Conservation (phyloP, 75 land plant genomes). For the Sequoia sempervirens region DNA sequence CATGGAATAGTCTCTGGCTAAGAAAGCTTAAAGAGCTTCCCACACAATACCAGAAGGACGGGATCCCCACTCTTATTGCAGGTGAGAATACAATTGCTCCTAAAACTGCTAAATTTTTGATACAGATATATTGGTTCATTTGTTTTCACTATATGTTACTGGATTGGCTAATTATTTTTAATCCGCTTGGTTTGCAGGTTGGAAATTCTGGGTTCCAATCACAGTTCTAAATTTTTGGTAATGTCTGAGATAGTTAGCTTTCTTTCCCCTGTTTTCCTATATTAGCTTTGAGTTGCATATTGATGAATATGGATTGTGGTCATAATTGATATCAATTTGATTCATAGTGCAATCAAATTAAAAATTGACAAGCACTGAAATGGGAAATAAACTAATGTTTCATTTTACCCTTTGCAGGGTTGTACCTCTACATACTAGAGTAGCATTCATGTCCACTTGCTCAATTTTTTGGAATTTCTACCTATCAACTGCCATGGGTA, state of each 20-base stretch:
- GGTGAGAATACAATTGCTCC: slow-evolving; percentile 45
- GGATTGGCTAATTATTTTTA: slow-evolving; percentile 1
- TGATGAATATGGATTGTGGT: background rate
- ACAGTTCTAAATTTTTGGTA: slow-evolving; percentile 80
- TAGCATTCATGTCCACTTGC: slow-evolving; percentile 93
- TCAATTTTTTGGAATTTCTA: slow-evolving; percentile 96
- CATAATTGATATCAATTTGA: background rate
- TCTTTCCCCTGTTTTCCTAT: too few species aligned
- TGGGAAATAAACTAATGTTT: too few species aligned
- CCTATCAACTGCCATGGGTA: slow-evolving; percentile 69
- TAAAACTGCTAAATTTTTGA: too few species aligned
- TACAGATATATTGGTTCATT: background rate
- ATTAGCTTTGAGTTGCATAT: too few species aligned
- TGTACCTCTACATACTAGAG: too few species aligned
- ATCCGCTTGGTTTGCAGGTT: slow-evolving; percentile 48
- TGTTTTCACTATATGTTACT: background rate
- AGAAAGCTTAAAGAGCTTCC: too few species aligned
- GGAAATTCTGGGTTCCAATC: slow-evolving; percentile 93
- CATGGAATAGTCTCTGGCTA: too few species aligned
- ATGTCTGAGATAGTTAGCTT: too few species aligned
- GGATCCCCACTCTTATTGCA: slow-evolving; percentile 64
- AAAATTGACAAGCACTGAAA: too few species aligned
- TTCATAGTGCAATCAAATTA: background rate
- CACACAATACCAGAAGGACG: too few species aligned
- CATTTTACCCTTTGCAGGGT: too few species aligned